phyloP scores from a whole-genome alignment of 352 stramenopile genomes.

The Pythium pectinolyticum region DNA sequence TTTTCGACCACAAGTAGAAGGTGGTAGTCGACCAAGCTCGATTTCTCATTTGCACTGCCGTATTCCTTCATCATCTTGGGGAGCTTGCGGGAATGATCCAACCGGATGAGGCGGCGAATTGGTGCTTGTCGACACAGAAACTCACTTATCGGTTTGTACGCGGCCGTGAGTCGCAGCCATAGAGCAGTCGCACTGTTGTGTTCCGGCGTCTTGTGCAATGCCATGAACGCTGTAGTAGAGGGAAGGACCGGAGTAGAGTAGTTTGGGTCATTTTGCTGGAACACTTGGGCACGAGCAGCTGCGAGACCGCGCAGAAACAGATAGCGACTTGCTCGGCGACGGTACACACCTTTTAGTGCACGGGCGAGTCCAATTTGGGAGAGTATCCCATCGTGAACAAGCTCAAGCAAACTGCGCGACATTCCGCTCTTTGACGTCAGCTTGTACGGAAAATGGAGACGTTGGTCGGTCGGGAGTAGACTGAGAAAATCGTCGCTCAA shows the following conservation, averaged over 20 bases:
- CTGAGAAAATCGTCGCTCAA: neutral
- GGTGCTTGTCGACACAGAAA: neutral
- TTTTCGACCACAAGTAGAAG: neutral
- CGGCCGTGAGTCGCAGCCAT: neutral
- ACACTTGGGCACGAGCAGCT: neutral
- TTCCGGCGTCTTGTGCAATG: neutral
- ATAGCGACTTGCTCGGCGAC: neutral
- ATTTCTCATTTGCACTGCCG: neutral
- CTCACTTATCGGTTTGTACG: neutral
- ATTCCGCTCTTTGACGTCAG: neutral
- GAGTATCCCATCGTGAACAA: neutral
- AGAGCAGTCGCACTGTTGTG: neutral
- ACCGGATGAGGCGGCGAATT: neutral
- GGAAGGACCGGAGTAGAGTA: neutral
- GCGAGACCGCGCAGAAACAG: neutral
- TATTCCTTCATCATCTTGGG: neutral
- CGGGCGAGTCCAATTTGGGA: neutral
- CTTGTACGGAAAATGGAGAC: neutral
- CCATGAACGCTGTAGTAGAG: neutral
- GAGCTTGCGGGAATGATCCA: constrained; percentile 2
- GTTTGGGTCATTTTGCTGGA: neutral
- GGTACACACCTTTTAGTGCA: neutral
- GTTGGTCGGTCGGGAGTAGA: neutral
- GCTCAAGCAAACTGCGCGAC: neutral
- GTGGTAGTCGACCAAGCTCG: neutral